A percentile compares a stretch with the other conserved stretches of the same genome.
Conservation (phyloP, 495 filamentous ascomycete genomes). For the Penicillium daleae region DNA sequence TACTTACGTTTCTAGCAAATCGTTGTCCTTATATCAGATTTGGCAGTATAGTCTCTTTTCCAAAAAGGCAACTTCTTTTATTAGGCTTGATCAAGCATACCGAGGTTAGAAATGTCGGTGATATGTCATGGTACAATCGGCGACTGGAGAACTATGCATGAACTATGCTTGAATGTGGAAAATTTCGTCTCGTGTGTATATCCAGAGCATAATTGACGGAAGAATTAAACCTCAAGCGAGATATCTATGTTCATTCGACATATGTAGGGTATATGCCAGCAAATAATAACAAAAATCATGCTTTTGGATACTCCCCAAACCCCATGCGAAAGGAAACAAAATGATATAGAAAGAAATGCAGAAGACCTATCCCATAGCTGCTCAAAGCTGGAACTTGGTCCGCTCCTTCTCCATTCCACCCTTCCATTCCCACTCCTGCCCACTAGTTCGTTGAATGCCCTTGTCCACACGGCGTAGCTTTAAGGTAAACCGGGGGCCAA, state of each 20-base stretch:
- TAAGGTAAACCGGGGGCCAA: constrained; percentile 83
- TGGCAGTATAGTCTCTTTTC: too few species aligned
- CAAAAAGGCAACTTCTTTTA: too few species aligned
- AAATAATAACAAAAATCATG: constrained; percentile 19
- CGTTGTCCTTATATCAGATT: too few species aligned
- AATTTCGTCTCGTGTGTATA: too few species aligned
- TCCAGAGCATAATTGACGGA: background rate
- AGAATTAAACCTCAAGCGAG: background rate
- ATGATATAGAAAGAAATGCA: constrained; percentile 12
- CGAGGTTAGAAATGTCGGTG: too few species aligned
- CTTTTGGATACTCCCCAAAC: constrained; percentile 38
- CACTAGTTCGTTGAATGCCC: constrained; percentile 78
- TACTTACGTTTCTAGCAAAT: too few species aligned
- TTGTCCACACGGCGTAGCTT: constrained; percentile 91
- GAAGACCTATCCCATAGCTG: constrained; percentile 6
- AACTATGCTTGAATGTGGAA: too few species aligned
- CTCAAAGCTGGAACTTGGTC: constrained; percentile 86
- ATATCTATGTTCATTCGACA: constrained; percentile 23
- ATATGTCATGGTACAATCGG: too few species aligned
- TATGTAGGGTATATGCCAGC: constrained; percentile 6
- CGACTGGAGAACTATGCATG: too few species aligned
- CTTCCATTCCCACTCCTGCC: constrained; percentile 96
- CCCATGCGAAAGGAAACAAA: constrained; percentile 33
- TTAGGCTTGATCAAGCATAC: too few species aligned
- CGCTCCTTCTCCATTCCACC: constrained; percentile 88